Conservation (phyloP, 345 rosid species). For the Odontarrhena argentea region DNA sequence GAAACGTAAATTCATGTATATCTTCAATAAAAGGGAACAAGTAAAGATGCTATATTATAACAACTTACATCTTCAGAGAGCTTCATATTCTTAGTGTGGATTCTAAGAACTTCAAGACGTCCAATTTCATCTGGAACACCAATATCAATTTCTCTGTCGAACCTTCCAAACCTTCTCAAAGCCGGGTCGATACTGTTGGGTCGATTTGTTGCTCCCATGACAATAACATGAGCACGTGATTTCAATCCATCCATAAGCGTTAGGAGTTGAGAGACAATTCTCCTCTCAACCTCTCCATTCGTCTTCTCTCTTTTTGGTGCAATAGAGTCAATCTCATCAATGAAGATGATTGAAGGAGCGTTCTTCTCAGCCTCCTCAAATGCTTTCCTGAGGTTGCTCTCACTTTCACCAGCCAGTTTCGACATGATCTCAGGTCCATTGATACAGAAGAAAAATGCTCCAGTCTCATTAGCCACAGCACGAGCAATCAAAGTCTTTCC, state of each 20-base stretch:
- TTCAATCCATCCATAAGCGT: constrained; percentile 97
- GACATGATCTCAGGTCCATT: constrained; percentile 99
- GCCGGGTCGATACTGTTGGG: constrained; percentile 97
- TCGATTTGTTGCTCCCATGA: constrained; percentile 98
- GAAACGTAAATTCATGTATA: too few relatives aligned
- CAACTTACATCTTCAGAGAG: constrained; percentile 78
- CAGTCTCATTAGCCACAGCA: constrained; percentile 95
- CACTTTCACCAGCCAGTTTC: constrained; percentile 97
- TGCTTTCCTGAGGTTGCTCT: constrained; percentile 95
- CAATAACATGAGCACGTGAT: constrained; percentile 89
- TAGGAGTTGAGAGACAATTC: constrained; percentile 92
- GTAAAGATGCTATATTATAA: background rate
- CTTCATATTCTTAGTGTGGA: constrained; percentile 98
- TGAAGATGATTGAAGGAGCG: constrained; percentile 93
- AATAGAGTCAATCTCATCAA: constrained; percentile 93
- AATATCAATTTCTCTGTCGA: constrained; percentile 91
- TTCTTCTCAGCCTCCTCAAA: constrained; percentile 98
- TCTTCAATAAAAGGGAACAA: background rate
- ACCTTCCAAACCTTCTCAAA: constrained; percentile 91
- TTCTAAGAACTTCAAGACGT: constrained; percentile 98
- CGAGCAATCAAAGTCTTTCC: constrained; percentile 95
- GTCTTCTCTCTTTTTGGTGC: constrained; percentile 98
- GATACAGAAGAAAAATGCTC: constrained; percentile 95
- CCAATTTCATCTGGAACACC: constrained; percentile 98
- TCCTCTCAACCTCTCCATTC: constrained; percentile 94